Evolutionary conservation across 2,329 filamentous ascomycete species (phyloP), one percentile per base, ranked within the genome.

Genomic region (Colletotrichum sansevieriae): DNA sequence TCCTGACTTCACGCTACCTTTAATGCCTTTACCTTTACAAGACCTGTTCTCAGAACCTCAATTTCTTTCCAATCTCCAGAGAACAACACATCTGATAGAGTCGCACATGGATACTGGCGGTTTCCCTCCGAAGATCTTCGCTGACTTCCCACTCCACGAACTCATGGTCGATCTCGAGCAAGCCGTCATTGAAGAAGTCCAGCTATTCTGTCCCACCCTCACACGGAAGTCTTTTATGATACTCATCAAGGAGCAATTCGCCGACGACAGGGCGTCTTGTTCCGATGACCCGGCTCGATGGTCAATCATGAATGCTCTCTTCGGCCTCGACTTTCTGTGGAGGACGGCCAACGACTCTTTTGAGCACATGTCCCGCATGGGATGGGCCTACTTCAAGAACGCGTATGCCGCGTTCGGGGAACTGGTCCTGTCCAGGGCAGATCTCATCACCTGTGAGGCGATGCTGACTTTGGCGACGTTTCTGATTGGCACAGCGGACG

Each of bases 301-400:
- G 37, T 61, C 58, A 10, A 55, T 59, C n/a, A 25, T 57, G 2
- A 66, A 66, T 13, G 66, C 44, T 15, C 43, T 58, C 3, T 63
- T 71, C 35, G 66, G 49, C 4, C 15, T 58, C 4, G 62, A 60
- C 1, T n/a, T 68, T 4, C 67, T 37, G 11, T 68, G 55, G 46
- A 61, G 62, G 35, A 59, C 22, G 10, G 44, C 62, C 13, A 71
- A 71, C 25, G 55, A 69, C 10, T 65, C 66, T 2, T 47, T 66
- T 18, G 33, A 54, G 18, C 13, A 43, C n/a, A 29, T 70, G 41
- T 29, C 44, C 29, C 41, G 29, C 3, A 35, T 52, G 15, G 52
- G 49, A 20, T 70, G 66, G 69, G 46, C 49, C 11, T 71, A 43
- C 35, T 66, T 49, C 66, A 71, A 70, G 57, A 71, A 71, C 47